Evolutionary conservation across 257 asterid genomes (phyloP).

Genomic region (Capsicum pubescens): DNA sequence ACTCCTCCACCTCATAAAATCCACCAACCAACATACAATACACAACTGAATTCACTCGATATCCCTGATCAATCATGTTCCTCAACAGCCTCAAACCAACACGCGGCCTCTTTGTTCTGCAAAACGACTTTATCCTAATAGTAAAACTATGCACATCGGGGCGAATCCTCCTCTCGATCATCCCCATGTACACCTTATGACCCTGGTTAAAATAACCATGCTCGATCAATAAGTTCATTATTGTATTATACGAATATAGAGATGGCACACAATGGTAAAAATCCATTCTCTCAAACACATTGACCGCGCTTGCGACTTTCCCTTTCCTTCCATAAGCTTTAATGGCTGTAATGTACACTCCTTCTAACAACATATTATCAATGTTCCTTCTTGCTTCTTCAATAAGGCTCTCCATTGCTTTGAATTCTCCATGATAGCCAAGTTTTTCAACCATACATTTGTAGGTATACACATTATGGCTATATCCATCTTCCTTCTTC

Average conservation of each 20-base stretch:
- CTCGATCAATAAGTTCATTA: slow-evolving; percentile 88
- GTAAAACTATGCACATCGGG: slow-evolving; percentile 88
- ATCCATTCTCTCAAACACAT: slow-evolving; percentile 93
- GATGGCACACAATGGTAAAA: slow-evolving; percentile 82
- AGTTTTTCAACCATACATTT: slow-evolving; percentile 82
- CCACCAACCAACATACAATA: slow-evolving; percentile 82
- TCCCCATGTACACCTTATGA: slow-evolving; percentile 83
- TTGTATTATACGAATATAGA: slow-evolving; percentile 63
- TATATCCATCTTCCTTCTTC: slow-evolving; percentile 71
- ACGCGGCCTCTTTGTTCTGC: slow-evolving; percentile 75
- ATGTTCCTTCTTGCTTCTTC: slow-evolving; percentile 66
- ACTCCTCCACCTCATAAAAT: slow-evolving; percentile 65
- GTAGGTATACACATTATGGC: slow-evolving; percentile 70
- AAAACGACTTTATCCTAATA: slow-evolving; percentile 83
- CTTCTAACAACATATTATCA: slow-evolving; percentile 64
- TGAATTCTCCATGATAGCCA: slow-evolving; percentile 70
- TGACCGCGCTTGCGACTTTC: slow-evolving; percentile 74
- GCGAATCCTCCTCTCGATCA: slow-evolving; percentile 70
- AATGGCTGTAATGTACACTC: slow-evolving; percentile 74
- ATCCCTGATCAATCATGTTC: slow-evolving; percentile 81
- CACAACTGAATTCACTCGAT: slow-evolving; percentile 70
- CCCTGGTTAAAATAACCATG: slow-evolving; percentile 76
- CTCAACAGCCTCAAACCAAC: slow-evolving; percentile 87
- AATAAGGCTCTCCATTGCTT: slow-evolving; percentile 72
- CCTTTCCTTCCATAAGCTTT: slow-evolving; percentile 76